These are phyloP conservation scores for Circinella minor DNA, from an alignment of 371 early-diverging fungal species.

Conservation along the genomic window DNA sequence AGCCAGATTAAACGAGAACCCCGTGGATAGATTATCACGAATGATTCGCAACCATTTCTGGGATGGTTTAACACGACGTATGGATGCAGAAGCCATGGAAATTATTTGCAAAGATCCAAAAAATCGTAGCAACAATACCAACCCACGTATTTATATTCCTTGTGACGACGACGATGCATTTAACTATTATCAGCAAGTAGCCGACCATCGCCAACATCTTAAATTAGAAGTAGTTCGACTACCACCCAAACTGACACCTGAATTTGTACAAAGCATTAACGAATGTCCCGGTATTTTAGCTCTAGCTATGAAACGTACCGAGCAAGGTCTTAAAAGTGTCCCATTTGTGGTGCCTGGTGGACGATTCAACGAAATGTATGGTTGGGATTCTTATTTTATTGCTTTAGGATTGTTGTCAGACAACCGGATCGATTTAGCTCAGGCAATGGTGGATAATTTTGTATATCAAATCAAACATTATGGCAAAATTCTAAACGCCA, in stretches of 20 bases:
- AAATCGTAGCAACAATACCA: conserved; percentile 77
- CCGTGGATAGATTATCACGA: conserved; percentile 87
- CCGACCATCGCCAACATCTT: conserved; percentile 71
- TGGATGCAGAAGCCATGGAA: conserved; percentile 91
- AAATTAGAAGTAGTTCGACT: conserved; percentile 81
- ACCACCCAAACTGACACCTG: conserved; percentile 86
- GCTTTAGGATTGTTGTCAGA: conserved; percentile 88
- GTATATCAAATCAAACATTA: conserved; percentile 95
- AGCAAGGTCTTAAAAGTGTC: conserved; percentile 71
- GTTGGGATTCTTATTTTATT: conserved; percentile 98
- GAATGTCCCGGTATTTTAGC: conserved; percentile 88
- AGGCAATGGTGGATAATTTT: conserved; percentile 97
- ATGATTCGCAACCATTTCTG: conserved; percentile 90
- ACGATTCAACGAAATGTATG: conserved; percentile 98
- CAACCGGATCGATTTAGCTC: conserved; percentile 80
- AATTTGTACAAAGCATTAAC: conserved; percentile 92
- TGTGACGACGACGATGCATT: conserved; percentile 76
- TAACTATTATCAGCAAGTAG: conserved; percentile 80
- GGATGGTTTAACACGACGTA: conserved; percentile 92
- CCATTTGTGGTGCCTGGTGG: conserved; percentile 98
- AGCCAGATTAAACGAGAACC: conserved; percentile 90
- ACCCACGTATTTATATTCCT: conserved; percentile 92
- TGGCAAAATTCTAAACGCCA: conserved; percentile 97
- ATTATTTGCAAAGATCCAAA: conserved; percentile 95
- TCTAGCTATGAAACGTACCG: conserved; percentile 71